Conservation (phyloP, 139 green algal species). For the Coelastrella sp. region DNA sequence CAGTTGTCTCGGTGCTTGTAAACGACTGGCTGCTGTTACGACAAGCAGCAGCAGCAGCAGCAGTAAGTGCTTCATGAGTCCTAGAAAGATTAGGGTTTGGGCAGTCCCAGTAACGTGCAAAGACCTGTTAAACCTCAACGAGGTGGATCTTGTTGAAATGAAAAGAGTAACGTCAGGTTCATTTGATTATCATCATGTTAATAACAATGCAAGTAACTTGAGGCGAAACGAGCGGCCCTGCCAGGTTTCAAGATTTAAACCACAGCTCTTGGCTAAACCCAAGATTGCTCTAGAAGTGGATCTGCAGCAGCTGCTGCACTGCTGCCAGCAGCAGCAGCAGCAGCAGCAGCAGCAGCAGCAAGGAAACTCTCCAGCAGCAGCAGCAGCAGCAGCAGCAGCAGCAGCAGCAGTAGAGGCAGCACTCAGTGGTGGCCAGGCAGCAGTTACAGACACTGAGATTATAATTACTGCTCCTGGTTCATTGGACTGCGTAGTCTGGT, state of each 20-base stretch:
- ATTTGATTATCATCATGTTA: neutral
- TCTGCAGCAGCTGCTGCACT: constrained; percentile 9
- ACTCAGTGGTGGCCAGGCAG: neutral
- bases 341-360: constrained; percentile 10
- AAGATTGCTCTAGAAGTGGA: neutral
- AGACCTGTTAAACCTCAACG: constrained; percentile 31
- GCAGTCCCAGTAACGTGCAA: constrained; percentile 3
- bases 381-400: neutral
- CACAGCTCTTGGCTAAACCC: neutral
- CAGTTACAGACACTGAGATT: neutral
- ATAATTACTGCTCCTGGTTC: neutral
- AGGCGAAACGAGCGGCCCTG: neutral
- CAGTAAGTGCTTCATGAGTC: neutral
- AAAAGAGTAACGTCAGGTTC: neutral
- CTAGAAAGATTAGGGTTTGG: constrained; percentile 14
- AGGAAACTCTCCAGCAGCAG: neutral
- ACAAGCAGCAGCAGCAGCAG: constrained; percentile 3
- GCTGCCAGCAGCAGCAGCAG: neutral
- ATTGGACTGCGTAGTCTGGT: constrained; percentile 50
- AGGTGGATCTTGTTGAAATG: constrained; percentile 4
- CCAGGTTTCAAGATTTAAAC: constrained; percentile 9
- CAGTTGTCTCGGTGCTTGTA: neutral
- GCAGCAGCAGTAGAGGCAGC: constrained; percentile 8
- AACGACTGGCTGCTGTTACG: neutral
- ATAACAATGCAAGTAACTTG: neutral